Conservation (phyloP, 257 asterid genomes). For the Jasminum sambac region DNA sequence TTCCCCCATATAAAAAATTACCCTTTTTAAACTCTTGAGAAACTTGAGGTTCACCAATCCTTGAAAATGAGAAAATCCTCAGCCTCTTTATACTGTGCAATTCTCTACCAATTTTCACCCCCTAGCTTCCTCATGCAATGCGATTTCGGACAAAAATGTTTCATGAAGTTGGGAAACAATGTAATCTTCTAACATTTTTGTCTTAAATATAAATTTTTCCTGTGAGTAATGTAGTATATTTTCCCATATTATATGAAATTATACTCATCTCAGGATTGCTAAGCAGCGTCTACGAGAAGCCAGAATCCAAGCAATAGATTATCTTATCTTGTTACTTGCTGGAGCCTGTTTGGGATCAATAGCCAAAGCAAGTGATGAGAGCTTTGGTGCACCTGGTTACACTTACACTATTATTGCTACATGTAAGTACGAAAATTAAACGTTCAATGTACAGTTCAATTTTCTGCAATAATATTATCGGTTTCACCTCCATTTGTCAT, state of each 20-base stretch:
- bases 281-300: slow-evolving; percentile 92
- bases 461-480: background rate
- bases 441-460: background rate
- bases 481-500: background rate
- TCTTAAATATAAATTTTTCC: background rate
- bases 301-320: slow-evolving; percentile 73
- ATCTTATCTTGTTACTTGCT: slow-evolving; percentile 78
- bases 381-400: slow-evolving; percentile 83
- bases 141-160: background rate
- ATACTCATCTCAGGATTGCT: slow-evolving; percentile 51
- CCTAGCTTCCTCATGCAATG: background rate
- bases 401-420: slow-evolving; percentile 86
- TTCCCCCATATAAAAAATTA: background rate
- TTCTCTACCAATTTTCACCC: background rate
- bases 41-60: background rate
- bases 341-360: slow-evolving; percentile 90
- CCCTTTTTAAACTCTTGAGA: background rate
- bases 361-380: slow-evolving; percentile 68
- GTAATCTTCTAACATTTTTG: background rate
- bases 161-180: background rate
- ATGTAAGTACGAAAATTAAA: slow-evolving; percentile 52
- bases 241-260: slow-evolving; percentile 16
- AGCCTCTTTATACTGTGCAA: background rate
- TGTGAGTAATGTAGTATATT: background rate
- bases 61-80: background rate